Percentiles rank a stretch among this genome's conserved stretches.
These are phyloP conservation scores for Haplosporangium sp. DNA, from an alignment of 371 early-diverging fungal genomes.

Conservation along the genomic window DNA sequence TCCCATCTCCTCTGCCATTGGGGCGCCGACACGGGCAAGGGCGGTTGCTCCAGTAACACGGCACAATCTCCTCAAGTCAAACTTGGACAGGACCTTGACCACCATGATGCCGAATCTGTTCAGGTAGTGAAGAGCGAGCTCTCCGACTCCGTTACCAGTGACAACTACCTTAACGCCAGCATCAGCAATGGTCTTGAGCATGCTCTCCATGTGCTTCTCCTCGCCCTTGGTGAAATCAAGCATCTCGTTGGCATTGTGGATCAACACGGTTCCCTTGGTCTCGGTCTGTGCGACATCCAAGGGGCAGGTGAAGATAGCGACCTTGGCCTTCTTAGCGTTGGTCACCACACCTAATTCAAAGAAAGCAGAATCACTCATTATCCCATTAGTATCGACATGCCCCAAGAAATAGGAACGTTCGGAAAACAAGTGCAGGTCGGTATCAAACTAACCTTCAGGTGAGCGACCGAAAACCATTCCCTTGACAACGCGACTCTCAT, in stretches of 20 bases:
- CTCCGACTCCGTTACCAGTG: constrained; percentile 91
- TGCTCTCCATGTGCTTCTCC: constrained; percentile 80
- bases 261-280: constrained; percentile 99
- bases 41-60: constrained; percentile 94
- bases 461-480: constrained; percentile 99
- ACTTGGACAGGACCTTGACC: constrained; percentile 93
- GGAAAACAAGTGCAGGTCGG: neutral
- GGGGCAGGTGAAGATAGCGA: constrained; percentile 97
- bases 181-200: constrained; percentile 89
- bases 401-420: no score
- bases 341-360: constrained; percentile 59
- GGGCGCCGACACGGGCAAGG: constrained; percentile 92
- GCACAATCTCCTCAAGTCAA: constrained; percentile 95
- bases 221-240: constrained; percentile 96
- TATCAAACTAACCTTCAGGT: constrained; percentile 78
- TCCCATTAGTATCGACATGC: neutral
- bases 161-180: constrained; percentile 95
- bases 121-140: constrained; percentile 94
- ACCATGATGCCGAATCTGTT: constrained; percentile 93
- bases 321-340: constrained; percentile 85
- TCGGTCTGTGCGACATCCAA: constrained; percentile 97
- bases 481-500: constrained; percentile 92
- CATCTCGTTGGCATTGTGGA: constrained; percentile 98
- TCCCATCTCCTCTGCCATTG: constrained; percentile 97
- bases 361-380: neutral